Conservation (phyloP, 768 basidiomycete species). For the Russula dissimulans region DNA sequence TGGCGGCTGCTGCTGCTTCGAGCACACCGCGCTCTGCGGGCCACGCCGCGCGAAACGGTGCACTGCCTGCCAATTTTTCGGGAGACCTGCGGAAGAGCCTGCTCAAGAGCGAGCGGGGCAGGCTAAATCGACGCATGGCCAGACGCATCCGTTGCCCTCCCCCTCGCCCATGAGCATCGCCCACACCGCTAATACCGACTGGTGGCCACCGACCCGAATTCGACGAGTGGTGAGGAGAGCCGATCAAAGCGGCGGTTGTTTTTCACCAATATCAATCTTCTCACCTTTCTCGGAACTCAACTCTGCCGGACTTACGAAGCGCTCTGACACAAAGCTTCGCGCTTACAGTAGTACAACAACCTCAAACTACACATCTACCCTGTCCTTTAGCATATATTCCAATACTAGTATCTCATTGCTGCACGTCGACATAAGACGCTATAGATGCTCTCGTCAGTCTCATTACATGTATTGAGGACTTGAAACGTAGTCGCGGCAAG, state of each 20-base stretch:
- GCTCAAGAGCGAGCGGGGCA: conserved; percentile 76
- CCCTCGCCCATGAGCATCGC: conserved; percentile 29
- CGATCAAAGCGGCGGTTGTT: conserved; percentile 48
- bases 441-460: background rate
- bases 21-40: background rate
- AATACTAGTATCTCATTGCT: no score
- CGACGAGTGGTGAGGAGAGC: conserved; percentile 21
- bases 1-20: background rate
- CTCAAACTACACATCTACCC: no score
- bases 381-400: no score
- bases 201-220: background rate
- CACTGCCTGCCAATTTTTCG: conserved; percentile 19
- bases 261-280: no score
- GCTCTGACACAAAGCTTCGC: no score
- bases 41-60: conserved; percentile 7
- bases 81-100: conserved; percentile 73
- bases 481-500: background rate
- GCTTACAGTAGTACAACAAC: no score
- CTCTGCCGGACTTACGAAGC: no score
- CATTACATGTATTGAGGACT: background rate
- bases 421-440: conserved; percentile 10
- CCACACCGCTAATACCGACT: background rate
- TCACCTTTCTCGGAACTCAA: no score
- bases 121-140: conserved; percentile 59
- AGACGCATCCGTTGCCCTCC: conserved; percentile 40